Base-by-base conservation (phyloP, 2,329 filamentous ascomycete genomes). In the Xylaria multiplex region DNA sequence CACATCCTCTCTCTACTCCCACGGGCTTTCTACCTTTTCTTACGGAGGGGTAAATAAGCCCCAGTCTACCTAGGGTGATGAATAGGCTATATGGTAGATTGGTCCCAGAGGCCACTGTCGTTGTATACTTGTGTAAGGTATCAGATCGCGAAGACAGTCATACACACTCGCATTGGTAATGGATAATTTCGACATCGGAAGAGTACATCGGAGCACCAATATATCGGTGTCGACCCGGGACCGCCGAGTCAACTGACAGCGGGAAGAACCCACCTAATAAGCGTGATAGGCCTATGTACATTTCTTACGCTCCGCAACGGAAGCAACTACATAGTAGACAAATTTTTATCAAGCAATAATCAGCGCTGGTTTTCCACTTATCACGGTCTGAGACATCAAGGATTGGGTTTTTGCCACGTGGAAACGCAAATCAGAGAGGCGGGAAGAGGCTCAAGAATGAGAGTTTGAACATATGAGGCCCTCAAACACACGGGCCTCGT, bases 221-320 rank as follows among this genome's bases (percentile, higher is more conserved):
- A 2, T 14, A 13, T 40, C 37, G 13, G 37, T 14, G 37, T 14
- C 37, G 37, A 40, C 37, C 43, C 11, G 27, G 54, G 22, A 32
- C 54, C 6, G 7, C 22, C 8, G 19, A 54, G 37, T 27, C 19
- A 42, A 62, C 42, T 55, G 43, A 50, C 43, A 50, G 55, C 49
- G 55, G 54, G 54, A 55, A 55, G 55, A 63, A 52, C 30, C 55
- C 64, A 66, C 59, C 49, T 24, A 63, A 66, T 66, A 63, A 66
- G 64, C 59, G 16, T 62, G 48, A 59, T 35, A 58, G 22, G 55
- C 55, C 45, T 59, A 46, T 40, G 54, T 46, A 55, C 45, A 9
- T 35, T 24, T 27, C 24, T 24, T 49, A 58, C 43, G 22, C 35
- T 40, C 64, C 64, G 54, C 64, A 62, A 54, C 54, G 54, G 5